Base-by-base conservation (phyloP, 108 stramenopile species). In the Cyclotella baltica region DNA sequence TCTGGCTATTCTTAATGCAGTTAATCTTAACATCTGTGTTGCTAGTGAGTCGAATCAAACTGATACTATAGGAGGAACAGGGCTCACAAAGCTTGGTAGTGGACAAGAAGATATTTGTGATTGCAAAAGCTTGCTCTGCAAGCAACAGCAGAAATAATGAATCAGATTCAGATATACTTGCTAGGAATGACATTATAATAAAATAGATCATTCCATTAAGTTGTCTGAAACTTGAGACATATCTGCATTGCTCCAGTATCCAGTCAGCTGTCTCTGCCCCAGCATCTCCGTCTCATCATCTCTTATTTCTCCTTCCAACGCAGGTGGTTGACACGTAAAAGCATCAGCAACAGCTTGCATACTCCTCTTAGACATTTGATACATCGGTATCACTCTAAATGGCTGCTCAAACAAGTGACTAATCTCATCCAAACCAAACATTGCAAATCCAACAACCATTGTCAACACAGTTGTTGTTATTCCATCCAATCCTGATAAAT, bases 391-490 rank as follows among this genome's bases (percentile, higher is more conserved):
- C 16, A 87, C 35, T 19, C 74, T 29, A 53, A 90, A 87, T 0
- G 89, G 89, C 37, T 87, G 81, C 29, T 90, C 89, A 3, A 80
- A 76, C 16, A 86, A 52, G 40, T 85, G 76, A 59, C 67, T 62
- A 11, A 86, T 80, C 55, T 87, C 86, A 80, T 87, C 86, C 51
- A 86, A 47, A 3, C 89, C 86, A 37, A 90, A 55, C 85, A 87
- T 86, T 15, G 86, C 82, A 59, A 75, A 89, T 27, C 78, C 81
- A 2, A 87, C 84, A 4, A 77, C 70, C 33, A 73, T 75, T 10
- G 78, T 62, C 27, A 83, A 20, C 0, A 75, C 3, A 0, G 68
- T 72, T 30, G 58, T 67, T 27, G 75, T 64, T 23, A 63, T 30
- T 15, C 75, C 78, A 35, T 78, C 51, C 16, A 80, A 37, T 20